Base-by-base conservation (phyloP, 805 yeast genomes). In the Pichia heedii region DNA sequence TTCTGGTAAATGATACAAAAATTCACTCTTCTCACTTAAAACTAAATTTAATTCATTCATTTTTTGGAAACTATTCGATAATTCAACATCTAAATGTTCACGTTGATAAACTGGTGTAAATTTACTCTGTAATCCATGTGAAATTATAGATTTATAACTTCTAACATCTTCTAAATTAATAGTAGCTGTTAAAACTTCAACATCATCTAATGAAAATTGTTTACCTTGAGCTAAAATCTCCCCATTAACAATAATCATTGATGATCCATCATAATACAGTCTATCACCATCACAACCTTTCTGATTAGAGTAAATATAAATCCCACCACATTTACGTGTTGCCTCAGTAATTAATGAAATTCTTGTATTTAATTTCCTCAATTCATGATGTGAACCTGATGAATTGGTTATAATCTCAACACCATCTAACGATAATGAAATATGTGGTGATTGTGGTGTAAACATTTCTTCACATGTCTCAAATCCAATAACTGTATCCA, bases 211-310 rank as follows among this genome's bases (percentile, higher is more conserved):
- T 1, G 94, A 79, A 57, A 93, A 93, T 64, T 93, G 99, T 2
- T 84, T 69, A 2, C 93, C 97, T 61, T 93, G 98, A 1, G 95
- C 96, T 5, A 93, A 81, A 49, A 94, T 81, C 48, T 79, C 67
- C 30, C 98, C 98, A 60, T 94, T 93, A 37, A 89, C 85, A 7
- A 88, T 87, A 58, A 94, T 93, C 55, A 87, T 68, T 0, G 98
- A 96, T 68, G 96, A 86, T 0, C 99, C 99, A 61, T 93, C 99
- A 58, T 93, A 93, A 63, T 93, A 93, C 36, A 93, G 66, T 46
- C 99, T 73, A 59, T 94, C 99, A 53, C 99, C 99, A 61, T 93
- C 99, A 62, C 99, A 93, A 3, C 99, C 99, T 51, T 84, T 80
- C 65, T 94, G 99, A 64, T 93, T 93, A 16, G 97, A 76, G 55